Evolutionary conservation across 2,329 filamentous ascomycete species (phyloP).

Genomic region (Aspergillus flavus): DNA sequence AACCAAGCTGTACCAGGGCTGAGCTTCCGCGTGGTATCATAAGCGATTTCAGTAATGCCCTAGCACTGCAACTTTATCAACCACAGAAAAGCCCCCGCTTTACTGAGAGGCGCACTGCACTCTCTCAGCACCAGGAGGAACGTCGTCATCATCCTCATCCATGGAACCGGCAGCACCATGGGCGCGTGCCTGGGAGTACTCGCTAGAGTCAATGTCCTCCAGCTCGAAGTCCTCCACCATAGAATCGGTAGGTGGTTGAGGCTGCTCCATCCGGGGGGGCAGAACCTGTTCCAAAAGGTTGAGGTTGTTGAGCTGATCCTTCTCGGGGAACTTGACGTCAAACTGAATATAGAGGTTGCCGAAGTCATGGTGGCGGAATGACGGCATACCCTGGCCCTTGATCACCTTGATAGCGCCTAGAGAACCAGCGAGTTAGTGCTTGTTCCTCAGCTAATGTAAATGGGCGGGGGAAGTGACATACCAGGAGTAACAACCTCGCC

Average conservation of each 20-base stretch:
- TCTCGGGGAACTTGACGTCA: conserved; percentile 93
- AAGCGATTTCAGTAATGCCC: conserved; percentile 37
- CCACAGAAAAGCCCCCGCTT: conserved; percentile 21
- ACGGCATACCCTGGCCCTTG: conserved; percentile 96
- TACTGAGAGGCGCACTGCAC: conserved; percentile 57
- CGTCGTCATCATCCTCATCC: conserved; percentile 71
- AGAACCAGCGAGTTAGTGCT: conserved; percentile 7
- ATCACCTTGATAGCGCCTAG: conserved; percentile 89
- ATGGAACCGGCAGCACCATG: conserved; percentile 66
- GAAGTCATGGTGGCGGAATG: conserved; percentile 88
- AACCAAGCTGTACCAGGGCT: conserved; percentile 25
- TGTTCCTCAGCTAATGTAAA: background rate
- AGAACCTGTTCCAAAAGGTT: conserved; percentile 80
- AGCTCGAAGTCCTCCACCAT: conserved; percentile 91
- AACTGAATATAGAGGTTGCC: conserved; percentile 98
- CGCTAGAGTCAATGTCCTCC: conserved; percentile 76
- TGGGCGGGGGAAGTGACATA: conserved; percentile 52
- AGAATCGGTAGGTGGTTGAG: conserved; percentile 73
- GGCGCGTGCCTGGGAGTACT: conserved; percentile 65
- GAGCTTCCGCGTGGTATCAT: conserved; percentile 38
- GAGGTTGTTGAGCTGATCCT: conserved; percentile 69
- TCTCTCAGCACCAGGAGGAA: conserved; percentile 52
- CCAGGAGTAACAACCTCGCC: conserved; percentile 93
- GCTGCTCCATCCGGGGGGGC: conserved; percentile 68
- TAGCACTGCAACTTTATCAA: conserved; percentile 24